phyloP scores from a whole-genome alignment of 2,329 filamentous ascomycete genomes.

The Lizonia empirigonia region DNA sequence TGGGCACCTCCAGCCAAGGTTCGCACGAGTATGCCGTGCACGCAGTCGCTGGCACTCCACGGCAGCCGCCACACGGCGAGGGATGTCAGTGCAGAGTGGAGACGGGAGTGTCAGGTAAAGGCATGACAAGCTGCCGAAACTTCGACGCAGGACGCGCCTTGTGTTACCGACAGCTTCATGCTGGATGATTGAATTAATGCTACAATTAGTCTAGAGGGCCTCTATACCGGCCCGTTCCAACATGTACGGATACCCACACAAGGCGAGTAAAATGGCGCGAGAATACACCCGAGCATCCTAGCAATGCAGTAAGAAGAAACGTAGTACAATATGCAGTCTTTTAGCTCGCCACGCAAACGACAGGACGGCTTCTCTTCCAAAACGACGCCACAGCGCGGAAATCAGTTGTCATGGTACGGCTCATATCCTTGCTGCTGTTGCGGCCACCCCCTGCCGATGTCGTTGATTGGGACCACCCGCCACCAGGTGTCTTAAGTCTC shows the following conservation, averaged over 20 bases:
- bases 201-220: slow-evolving; percentile 18
- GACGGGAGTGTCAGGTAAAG: slow-evolving; percentile 15
- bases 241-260: slow-evolving; percentile 18
- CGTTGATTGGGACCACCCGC: slow-evolving; percentile 46
- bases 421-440: slow-evolving; percentile 47
- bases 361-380: slow-evolving; percentile 28
- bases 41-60: slow-evolving; percentile 32
- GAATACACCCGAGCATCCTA: slow-evolving; percentile 20
- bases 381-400: slow-evolving; percentile 37
- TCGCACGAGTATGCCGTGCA: slow-evolving; percentile 17
- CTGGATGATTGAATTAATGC: neutral
- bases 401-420: slow-evolving; percentile 48
- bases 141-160: neutral
- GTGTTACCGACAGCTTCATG: neutral
- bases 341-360: slow-evolving; percentile 27
- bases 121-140: slow-evolving; percentile 8
- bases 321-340: slow-evolving; percentile 40
- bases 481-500: slow-evolving; percentile 47
- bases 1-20: slow-evolving; percentile 6
- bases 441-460: slow-evolving; percentile 44
- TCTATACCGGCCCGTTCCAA: slow-evolving; percentile 11
- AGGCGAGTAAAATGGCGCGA: slow-evolving; percentile 8
- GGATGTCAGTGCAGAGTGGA: slow-evolving; percentile 8
- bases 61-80: slow-evolving; percentile 25
- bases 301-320: slow-evolving; percentile 36